Evolutionary conservation across 257 asterid genomes (phyloP).

Genomic region (Solanum raphanifolium): DNA sequence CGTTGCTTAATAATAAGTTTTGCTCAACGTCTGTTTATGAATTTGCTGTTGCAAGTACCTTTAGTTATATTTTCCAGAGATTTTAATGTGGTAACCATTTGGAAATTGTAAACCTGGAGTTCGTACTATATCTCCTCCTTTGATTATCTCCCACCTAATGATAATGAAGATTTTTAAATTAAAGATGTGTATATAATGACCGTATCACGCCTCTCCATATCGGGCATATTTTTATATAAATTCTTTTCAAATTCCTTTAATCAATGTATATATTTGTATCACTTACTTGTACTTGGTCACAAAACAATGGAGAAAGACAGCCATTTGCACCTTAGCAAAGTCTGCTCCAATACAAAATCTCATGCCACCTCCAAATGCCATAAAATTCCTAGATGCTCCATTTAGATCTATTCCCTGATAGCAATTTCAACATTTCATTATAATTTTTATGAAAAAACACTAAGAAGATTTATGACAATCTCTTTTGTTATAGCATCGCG

Average conservation of each 20-base stretch:
- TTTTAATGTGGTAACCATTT: constrained; percentile 46
- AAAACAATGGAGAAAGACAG: constrained; percentile 65
- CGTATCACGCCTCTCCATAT: neutral
- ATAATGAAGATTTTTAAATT: neutral
- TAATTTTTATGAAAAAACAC: no score
- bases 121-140: constrained; percentile 65
- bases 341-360: constrained; percentile 86
- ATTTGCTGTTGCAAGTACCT: neutral
- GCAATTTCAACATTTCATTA: neutral
- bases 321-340: constrained; percentile 83
- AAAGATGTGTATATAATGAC: no score
- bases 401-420: constrained; percentile 46
- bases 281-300: constrained; percentile 76
- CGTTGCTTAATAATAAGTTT: no score
- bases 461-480: no score
- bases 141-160: constrained; percentile 16
- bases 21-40: no score
- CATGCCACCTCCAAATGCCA: constrained; percentile 96
- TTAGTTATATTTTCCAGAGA: constrained; percentile 20
- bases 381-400: constrained; percentile 70
- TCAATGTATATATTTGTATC: no score
- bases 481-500: no score
- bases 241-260: no score
- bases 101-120: constrained; percentile 92
- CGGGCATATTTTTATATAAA: no score